Base-by-base conservation (phyloP, 768 basidiomycete genomes). In the Lanmaoa pseudosensibilis region DNA sequence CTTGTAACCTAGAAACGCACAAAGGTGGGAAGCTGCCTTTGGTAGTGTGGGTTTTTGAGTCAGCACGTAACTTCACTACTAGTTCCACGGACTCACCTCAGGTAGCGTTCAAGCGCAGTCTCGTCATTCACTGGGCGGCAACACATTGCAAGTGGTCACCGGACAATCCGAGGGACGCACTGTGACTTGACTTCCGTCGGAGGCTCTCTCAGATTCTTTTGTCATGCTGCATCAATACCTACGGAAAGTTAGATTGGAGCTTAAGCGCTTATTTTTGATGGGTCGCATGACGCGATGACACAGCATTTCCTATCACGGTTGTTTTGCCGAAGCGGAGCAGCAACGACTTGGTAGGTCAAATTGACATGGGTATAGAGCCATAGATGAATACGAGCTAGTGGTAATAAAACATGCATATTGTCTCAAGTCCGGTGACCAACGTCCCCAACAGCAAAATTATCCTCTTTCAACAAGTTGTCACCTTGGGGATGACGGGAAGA, bases 1-100 rank as follows among this genome's bases (percentile, higher is more conserved):
- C 38, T 34, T 41, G 57, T 62, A 54, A 56, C 56, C 51, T 58
- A 47, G 63, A 47, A 56, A 65, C 59, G 44, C 51, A 49, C 34
- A 9, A 25, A 54, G 39, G 50, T 57, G 55, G 52, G 62, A 64
- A 64, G 21, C 36, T 10, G 25, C 33, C 30, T 46, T 21, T 23
- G 36, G 7, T 9, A 25, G 39, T 27, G 21, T 46, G 39, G 36
- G 47, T 32, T 39, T 27, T 21, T 10, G 27, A 32, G 40, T 19
- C 33, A 36, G 47, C 33, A 27, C 11, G n/a, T n/a, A n/a, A n/a
- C n/a, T n/a, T n/a, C n/a, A n/a, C n/a, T n/a, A n/a, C 21, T 8
- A 39, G 27, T 25, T 58, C 18, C 39, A 40, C 48, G 33, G 43
- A 18, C 15, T 53, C 40, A 59, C 57, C 57, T 60, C 13, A n/a